Percentiles rank a stretch among this genome's conserved stretches.
Conservation (phyloP, 441 rosid genomes). For the Pelargonium myrrhifolium region DNA sequence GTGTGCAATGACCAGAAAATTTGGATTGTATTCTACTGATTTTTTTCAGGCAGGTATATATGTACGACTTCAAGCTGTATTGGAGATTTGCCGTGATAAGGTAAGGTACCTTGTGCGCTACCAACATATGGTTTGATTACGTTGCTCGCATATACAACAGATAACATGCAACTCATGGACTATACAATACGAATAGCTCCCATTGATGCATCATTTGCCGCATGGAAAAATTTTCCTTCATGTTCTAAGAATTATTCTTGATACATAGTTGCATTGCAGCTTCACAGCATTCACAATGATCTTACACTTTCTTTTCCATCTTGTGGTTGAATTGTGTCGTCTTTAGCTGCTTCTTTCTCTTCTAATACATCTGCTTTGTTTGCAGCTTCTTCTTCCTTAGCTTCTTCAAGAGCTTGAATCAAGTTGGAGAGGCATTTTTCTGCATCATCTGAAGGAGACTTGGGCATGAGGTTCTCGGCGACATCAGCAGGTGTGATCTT, state of each 20-base stretch:
- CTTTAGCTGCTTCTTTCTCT: background rate
- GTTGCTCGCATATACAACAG: too few relatives aligned
- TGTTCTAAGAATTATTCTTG: slow-evolving; percentile 13
- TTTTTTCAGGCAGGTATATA: background rate
- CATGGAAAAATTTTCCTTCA: background rate
- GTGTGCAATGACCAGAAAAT: background rate
- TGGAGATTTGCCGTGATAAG: too few relatives aligned
- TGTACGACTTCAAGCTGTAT: too few relatives aligned
- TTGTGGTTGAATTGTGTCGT: slow-evolving; percentile 14
- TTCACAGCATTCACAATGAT: slow-evolving; percentile 5
- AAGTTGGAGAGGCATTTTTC: slow-evolving; percentile 18
- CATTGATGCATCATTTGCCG: background rate
- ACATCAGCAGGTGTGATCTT: slow-evolving; percentile 34
- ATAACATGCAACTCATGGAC: too few relatives aligned
- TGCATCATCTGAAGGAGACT: slow-evolving; percentile 15
- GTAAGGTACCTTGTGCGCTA: too few relatives aligned
- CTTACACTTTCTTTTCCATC: slow-evolving; percentile 16
- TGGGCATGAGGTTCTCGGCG: slow-evolving; percentile 28
- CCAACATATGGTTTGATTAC: too few relatives aligned
- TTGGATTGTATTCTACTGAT: background rate
- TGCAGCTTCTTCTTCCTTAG: slow-evolving; percentile 20
- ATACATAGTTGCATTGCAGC: background rate
- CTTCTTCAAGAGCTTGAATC: slow-evolving; percentile 21
- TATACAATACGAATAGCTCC: too few relatives aligned
- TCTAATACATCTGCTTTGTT: background rate